Conservation (phyloP, 768 basidiomycete species). For the Porphyrellus cyaneotinctus region DNA sequence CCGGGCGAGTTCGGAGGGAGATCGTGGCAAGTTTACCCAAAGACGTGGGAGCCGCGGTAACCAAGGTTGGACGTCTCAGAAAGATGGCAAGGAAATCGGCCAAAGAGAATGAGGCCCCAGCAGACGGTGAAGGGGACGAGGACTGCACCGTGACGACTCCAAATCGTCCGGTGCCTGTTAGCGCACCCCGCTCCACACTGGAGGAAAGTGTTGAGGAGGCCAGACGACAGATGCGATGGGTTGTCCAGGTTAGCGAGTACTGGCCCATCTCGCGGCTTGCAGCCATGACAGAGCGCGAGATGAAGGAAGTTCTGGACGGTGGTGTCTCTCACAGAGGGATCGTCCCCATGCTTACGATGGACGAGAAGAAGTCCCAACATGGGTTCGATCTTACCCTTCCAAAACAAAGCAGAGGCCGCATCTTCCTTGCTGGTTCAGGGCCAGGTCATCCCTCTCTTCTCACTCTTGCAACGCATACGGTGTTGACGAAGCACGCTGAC, state of each 20-base stretch:
- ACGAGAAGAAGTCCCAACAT: constrained; percentile 34
- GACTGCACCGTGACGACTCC: constrained; percentile 56
- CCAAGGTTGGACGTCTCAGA: constrained; percentile 68
- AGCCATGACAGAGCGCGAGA: constrained; percentile 59
- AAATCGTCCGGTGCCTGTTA: constrained; percentile 61
- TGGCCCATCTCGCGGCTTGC: constrained; percentile 83
- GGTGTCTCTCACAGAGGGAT: constrained; percentile 14
- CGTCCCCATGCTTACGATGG: constrained; percentile 23
- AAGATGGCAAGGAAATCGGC: constrained; percentile 41
- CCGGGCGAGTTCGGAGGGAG: constrained; percentile 74
- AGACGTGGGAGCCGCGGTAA: constrained; percentile 70
- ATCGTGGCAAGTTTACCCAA: constrained; percentile 71
- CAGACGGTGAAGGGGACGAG: constrained; percentile 47
- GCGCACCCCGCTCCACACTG: background rate
- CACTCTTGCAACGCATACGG: constrained; percentile 78
- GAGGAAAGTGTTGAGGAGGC: constrained; percentile 46
- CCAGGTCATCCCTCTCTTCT: constrained; percentile 93
- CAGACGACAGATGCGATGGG: constrained; percentile 81
- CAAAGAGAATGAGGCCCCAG: constrained; percentile 5
- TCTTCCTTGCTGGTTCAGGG: constrained; percentile 89
- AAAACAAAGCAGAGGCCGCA: constrained; percentile 50
- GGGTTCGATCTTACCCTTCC: constrained; percentile 18
- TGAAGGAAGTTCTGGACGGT: constrained; percentile 58
- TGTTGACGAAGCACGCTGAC: constrained; percentile 76
- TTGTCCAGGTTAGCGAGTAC: constrained; percentile 94